Conservation (phyloP, 179 eudicot genomes). For the Silene noctiflora region DNA sequence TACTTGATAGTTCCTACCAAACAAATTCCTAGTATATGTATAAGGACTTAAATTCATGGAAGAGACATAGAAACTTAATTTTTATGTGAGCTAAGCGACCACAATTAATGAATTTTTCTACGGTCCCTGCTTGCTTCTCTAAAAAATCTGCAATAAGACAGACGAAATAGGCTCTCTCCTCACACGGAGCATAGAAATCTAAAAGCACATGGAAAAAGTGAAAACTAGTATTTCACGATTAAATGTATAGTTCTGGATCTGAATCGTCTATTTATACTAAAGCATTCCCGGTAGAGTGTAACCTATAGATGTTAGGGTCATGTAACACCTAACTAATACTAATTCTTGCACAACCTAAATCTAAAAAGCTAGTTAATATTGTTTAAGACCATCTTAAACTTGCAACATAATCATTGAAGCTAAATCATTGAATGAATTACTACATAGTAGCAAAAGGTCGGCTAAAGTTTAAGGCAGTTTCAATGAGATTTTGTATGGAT, state of each 20-base stretch:
- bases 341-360: not conserved
- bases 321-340: not conserved
- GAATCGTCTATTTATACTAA: not conserved
- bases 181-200: not conserved
- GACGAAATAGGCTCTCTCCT: not conserved
- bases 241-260: not conserved
- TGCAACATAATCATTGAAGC: too few species aligned
- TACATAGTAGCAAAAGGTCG: not conserved
- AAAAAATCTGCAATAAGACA: not conserved
- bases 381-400: too few species aligned
- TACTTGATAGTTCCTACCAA: not conserved
- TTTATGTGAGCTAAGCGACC: not conserved
- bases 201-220: not conserved
- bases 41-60: not conserved
- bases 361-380: not conserved
- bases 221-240: not conserved
- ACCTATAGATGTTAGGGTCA: not conserved
- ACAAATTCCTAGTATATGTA: constrained; percentile 2
- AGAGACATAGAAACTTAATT: not conserved
- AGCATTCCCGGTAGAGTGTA: not conserved
- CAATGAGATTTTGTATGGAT: not conserved
- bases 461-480: not conserved
- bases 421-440: too few species aligned
- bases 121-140: not conserved
- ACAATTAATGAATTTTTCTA: not conserved